phyloP scores from a whole-genome alignment of 2,329 filamentous ascomycete species.

The Fusarium napiforme region DNA sequence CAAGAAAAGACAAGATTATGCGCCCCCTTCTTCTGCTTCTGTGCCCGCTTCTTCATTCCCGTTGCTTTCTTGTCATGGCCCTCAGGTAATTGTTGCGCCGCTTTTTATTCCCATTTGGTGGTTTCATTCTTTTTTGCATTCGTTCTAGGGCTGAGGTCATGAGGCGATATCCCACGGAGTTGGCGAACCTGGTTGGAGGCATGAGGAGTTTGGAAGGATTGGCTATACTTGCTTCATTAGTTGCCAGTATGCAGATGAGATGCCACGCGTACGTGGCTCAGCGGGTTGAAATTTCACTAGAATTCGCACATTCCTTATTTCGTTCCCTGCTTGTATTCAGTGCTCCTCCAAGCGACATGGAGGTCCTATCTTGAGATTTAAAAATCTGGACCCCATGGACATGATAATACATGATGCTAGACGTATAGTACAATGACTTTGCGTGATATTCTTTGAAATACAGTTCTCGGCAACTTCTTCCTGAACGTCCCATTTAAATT shows the following conservation, averaged over 20 bases:
- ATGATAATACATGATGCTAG: constrained; percentile 26
- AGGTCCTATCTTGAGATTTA: constrained; percentile 1
- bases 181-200: not conserved
- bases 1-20: constrained; percentile 28
- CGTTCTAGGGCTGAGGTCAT: not conserved
- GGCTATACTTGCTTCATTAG: not conserved
- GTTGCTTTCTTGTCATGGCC: not conserved
- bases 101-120: not conserved
- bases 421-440: constrained; percentile 26
- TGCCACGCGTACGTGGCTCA: not conserved
- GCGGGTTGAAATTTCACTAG: not conserved
- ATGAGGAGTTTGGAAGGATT: not conserved
- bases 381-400: constrained; percentile 9
- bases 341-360: not conserved
- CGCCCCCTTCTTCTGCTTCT: constrained; percentile 3
- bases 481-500: too few relatives aligned
- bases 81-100: not conserved
- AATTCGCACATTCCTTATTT: constrained; percentile 3
- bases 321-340: not conserved
- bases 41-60: not conserved
- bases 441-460: not conserved
- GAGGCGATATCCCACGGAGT: constrained; percentile 30
- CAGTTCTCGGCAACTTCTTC: not conserved
- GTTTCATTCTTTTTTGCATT: not conserved
- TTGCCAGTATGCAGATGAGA: not conserved